These are phyloP conservation scores for Solanum microdontum DNA, from an alignment of 257 asterid species.

Conservation along the genomic window DNA sequence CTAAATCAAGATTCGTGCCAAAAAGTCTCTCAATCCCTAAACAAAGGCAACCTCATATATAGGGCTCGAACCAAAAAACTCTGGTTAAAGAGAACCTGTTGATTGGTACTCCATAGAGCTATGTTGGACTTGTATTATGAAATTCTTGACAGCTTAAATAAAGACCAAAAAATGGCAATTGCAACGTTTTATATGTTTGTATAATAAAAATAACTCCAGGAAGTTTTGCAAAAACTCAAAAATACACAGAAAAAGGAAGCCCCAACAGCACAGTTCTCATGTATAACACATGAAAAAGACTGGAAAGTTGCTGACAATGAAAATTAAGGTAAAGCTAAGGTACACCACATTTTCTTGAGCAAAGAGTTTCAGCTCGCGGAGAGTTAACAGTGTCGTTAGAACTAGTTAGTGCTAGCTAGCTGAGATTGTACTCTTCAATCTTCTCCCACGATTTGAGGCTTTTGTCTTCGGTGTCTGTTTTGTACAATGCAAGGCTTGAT, in stretches of 20 bases:
- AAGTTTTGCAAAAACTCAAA: neutral
- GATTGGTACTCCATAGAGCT: neutral
- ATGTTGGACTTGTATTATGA: neutral
- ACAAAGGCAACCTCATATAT: neutral
- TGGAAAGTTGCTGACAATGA: neutral
- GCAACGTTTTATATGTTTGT: neutral
- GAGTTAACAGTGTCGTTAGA: neutral
- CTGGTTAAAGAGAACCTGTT: neutral
- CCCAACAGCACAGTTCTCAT: neutral
- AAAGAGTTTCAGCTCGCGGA: neutral
- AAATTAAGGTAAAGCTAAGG: neutral
- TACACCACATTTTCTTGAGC: neutral
- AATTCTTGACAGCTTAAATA: neutral
- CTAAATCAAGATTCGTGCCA: neutral
- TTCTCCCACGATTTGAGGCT: slow-evolving; percentile 89
- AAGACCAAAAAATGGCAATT: neutral
- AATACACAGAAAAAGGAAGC: neutral
- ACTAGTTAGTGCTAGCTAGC: neutral
- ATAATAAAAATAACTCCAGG: neutral
- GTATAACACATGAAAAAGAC: neutral
- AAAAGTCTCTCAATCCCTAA: neutral
- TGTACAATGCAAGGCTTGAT: slow-evolving; percentile 55
- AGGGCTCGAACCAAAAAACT: neutral
- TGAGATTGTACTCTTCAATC: slow-evolving; percentile 38
- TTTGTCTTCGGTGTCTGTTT: slow-evolving; percentile 71